A percentile compares a stretch with the other conserved stretches of the same genome.
Conservation (phyloP, 495 filamentous ascomycete genomes). For the Neurospora sp. region DNA sequence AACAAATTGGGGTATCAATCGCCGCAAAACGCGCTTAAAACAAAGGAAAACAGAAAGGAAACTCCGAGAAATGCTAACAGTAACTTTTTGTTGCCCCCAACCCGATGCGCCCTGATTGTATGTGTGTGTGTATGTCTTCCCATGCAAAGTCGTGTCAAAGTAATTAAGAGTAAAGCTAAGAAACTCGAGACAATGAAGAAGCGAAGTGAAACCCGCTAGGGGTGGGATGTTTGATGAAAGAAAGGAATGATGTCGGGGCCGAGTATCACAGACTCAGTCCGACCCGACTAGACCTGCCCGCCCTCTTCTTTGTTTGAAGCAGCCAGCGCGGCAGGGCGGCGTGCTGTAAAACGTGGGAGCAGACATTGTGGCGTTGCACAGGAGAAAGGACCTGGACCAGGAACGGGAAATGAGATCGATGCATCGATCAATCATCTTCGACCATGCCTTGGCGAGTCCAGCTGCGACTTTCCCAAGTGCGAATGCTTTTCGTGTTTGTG, state of each 20-base stretch:
- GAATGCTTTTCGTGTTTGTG: background rate
- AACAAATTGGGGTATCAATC: background rate
- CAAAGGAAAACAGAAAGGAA: background rate
- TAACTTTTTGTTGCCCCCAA: background rate
- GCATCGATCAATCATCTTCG: background rate
- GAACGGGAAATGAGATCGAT: background rate
- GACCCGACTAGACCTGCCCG: background rate
- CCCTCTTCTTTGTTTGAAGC: background rate
- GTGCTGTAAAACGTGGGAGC: background rate
- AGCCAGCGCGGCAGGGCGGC: background rate
- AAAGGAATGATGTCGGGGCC: background rate
- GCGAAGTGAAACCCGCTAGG: background rate
- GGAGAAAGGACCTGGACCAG: background rate
- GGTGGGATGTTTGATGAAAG: background rate
- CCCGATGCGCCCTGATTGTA: background rate
- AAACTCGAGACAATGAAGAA: background rate
- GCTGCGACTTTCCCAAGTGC: background rate
- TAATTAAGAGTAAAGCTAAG: background rate
- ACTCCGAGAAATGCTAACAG: background rate
- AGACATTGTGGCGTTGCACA: background rate
- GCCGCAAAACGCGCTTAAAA: background rate
- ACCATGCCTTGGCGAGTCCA: background rate
- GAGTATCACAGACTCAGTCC: background rate
- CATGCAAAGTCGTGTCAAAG: background rate
- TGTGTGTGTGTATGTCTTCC: background rate